Evolutionary conservation across 345 rosid genomes (phyloP).

Genomic region (Citrus mangshanensis): DNA sequence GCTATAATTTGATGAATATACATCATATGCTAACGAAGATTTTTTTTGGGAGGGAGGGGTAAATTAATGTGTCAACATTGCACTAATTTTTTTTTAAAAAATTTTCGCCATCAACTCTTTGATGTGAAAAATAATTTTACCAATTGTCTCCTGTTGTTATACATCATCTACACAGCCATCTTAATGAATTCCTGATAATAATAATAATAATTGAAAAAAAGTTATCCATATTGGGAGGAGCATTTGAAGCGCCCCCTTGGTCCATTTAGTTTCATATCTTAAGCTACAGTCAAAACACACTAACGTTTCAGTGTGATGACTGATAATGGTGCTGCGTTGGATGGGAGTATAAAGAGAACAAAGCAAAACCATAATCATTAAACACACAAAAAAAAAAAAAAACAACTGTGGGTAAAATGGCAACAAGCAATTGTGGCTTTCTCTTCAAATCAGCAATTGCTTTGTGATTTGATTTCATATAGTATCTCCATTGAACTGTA

Average conservation of each 20-base stretch:
- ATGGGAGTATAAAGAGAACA: neutral
- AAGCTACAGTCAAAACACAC: constrained; percentile 7
- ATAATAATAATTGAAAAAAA: no score
- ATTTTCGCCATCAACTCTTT: no score
- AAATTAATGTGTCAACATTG: no score
- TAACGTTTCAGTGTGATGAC: neutral
- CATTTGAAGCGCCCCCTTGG: neutral
- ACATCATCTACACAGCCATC: no score
- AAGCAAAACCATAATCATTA: neutral
- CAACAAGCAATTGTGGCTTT: constrained; percentile 3
- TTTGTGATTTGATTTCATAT: neutral
- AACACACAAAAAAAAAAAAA: neutral
- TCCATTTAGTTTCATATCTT: neutral
- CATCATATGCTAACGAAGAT: no score
- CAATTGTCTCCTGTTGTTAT: no score
- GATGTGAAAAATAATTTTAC: no score
- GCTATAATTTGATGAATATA: no score
- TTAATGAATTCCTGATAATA: no score
- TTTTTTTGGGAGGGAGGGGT: no score
- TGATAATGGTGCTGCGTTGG: neutral
- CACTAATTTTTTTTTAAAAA: no score
- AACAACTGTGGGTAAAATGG: neutral
- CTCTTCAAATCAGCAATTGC: neutral
- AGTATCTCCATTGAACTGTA: neutral
- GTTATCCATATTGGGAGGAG: no score